Evolutionary conservation across 2,329 filamentous ascomycete species (phyloP).

Genomic region (Westerdykella ornata): DNA sequence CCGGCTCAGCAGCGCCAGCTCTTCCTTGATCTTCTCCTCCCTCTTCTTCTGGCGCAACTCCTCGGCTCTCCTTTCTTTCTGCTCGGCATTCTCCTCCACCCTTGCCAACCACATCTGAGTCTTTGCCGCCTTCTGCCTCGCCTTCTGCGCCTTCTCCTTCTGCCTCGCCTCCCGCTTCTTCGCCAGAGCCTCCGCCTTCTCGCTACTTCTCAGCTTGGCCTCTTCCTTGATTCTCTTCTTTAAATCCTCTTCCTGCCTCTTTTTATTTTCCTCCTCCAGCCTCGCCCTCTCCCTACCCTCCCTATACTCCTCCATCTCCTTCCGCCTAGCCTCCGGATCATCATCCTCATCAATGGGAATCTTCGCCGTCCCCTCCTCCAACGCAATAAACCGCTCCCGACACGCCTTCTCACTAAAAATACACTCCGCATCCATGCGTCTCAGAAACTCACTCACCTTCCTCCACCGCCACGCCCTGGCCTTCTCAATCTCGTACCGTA

Average conservation of each 20-base stretch:
- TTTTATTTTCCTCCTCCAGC: conserved; percentile 15
- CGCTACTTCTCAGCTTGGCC: conserved; percentile 8
- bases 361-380: conserved; percentile 40
- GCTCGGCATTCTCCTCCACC: conserved; percentile 3
- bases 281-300: conserved; percentile 15
- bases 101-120: conserved; percentile 1
- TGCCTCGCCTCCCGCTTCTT: conserved; percentile 10
- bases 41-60: conserved; percentile 11
- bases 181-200: conserved; percentile 21
- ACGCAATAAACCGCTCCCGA: conserved; percentile 37
- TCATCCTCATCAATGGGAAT: conserved; percentile 42
- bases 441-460: conserved; percentile 40
- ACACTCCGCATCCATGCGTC: conserved; percentile 32
- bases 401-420: conserved; percentile 46
- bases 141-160: conserved; percentile 16
- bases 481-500: conserved; percentile 37
- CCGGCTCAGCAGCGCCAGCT: conserved; percentile 1
- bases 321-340: conserved; percentile 34
- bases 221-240: conserved; percentile 17
- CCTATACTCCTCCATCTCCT: conserved; percentile 22
- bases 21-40: conserved; percentile 12
- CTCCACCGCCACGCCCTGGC: conserved; percentile 42
- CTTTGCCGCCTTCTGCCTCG: conserved; percentile 16
- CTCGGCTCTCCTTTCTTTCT: neutral
- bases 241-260: conserved; percentile 6